phyloP scores from a whole-genome alignment of 768 basidiomycete species.

The Lactifluus subvellereus region DNA sequence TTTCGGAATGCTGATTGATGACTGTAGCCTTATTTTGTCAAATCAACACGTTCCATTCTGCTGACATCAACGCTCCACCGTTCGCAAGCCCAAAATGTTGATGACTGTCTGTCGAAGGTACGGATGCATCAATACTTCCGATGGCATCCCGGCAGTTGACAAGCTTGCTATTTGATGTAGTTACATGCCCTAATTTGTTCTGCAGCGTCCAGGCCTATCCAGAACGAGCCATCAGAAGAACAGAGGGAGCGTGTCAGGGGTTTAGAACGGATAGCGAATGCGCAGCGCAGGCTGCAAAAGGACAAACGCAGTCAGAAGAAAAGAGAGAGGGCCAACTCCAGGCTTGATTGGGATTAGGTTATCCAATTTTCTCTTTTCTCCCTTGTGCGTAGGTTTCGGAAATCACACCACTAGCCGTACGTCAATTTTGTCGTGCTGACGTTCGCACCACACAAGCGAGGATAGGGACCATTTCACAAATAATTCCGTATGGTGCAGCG shows the following conservation, averaged over 20 bases:
- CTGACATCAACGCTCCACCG: constrained; percentile 65
- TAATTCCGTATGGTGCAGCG: background rate
- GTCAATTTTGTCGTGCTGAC: background rate
- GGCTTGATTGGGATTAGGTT: constrained; percentile 25
- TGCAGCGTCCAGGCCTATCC: constrained; percentile 42
- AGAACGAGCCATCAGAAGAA: constrained; percentile 49
- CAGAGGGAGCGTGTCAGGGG: constrained; percentile 50
- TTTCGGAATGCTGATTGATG: background rate
- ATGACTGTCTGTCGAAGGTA: constrained; percentile 65
- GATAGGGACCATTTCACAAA: background rate
- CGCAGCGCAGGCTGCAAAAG: constrained; percentile 46
- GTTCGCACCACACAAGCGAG: background rate
- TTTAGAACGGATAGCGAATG: constrained; percentile 43
- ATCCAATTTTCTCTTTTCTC: background rate
- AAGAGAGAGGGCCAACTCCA: constrained; percentile 27
- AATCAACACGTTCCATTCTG: constrained; percentile 62
- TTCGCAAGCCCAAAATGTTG: constrained; percentile 72
- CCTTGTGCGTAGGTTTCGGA: background rate
- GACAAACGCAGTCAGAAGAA: constrained; percentile 48
- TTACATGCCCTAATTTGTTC: constrained; percentile 47
- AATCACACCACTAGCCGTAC: background rate
- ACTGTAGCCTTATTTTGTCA: constrained; percentile 54
- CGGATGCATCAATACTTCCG: constrained; percentile 27
- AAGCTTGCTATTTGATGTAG: constrained; percentile 31
- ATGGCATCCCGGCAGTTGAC: constrained; percentile 5